Conservation (phyloP, 352 stramenopile species). For the Pythium aristosporum region DNA sequence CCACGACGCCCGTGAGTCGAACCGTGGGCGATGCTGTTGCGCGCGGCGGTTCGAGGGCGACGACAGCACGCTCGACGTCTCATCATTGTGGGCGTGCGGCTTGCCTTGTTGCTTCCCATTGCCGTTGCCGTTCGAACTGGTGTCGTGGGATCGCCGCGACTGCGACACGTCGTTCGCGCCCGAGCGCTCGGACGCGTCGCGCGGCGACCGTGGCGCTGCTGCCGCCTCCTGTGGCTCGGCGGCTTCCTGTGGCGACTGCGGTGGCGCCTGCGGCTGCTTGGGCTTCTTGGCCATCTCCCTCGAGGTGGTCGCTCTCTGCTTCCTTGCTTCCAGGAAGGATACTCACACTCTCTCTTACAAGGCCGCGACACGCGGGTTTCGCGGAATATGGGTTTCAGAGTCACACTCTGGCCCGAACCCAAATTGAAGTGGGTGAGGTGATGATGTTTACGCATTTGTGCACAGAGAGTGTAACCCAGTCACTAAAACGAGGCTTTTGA, state of each 20-base stretch:
- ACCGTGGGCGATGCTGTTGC: constrained; percentile 52
- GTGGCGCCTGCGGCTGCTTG: constrained; percentile 13
- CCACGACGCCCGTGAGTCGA: constrained; percentile 84
- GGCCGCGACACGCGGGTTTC: constrained; percentile 27
- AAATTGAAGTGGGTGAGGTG: constrained; percentile 27
- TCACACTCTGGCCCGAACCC: constrained; percentile 23
- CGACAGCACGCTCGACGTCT: constrained; percentile 54
- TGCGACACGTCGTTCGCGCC: constrained; percentile 23
- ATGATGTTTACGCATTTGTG: too few species aligned
- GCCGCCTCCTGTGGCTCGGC: neutral
- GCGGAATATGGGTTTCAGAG: constrained; percentile 10
- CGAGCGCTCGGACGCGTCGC: constrained; percentile 22
- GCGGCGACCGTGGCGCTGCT: neutral
- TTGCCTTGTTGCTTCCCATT: neutral
- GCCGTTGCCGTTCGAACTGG: neutral
- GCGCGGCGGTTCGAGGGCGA: constrained; percentile 44
- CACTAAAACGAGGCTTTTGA: neutral
- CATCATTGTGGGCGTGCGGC: constrained; percentile 24
- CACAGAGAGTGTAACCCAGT: constrained; percentile 9
- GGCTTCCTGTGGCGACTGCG: constrained; percentile 1
- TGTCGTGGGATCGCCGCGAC: constrained; percentile 8
- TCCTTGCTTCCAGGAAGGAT: neutral
- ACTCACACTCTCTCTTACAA: constrained; percentile 11
- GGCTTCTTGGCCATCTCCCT: constrained; percentile 22
- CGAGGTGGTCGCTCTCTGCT: neutral